phyloP scores from a whole-genome alignment of 2,329 filamentous ascomycete species.

The Fusarium hostae region DNA sequence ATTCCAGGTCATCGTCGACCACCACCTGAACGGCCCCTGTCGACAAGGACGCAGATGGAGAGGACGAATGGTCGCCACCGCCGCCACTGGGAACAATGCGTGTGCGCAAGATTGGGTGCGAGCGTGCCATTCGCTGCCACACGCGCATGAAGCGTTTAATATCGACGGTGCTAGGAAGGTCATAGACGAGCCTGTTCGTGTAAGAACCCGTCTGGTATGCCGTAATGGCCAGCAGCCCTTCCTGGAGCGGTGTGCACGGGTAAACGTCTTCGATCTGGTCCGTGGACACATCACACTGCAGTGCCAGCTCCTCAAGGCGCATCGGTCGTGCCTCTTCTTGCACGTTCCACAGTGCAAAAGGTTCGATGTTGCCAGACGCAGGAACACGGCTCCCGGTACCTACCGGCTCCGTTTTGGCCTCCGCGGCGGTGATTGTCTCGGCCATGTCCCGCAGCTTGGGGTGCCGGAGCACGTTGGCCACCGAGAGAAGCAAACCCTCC shows the following conservation, averaged over 20 bases:
- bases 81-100: conserved; percentile 6
- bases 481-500: conserved; percentile 8
- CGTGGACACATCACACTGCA: conserved; percentile 10
- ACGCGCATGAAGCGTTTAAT: conserved; percentile 12
- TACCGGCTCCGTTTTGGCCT: conserved; percentile 3
- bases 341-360: conserved; percentile 8
- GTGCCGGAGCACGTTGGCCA: conserved; percentile 9
- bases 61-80: conserved; percentile 6
- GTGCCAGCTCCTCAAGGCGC: conserved; percentile 6
- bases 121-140: conserved; percentile 11
- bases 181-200: conserved; percentile 9
- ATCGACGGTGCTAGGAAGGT: conserved; percentile 6
- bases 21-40: conserved; percentile 8
- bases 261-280: conserved; percentile 9
- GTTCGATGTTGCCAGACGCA: conserved; percentile 7
- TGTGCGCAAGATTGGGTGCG: conserved; percentile 10
- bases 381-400: conserved; percentile 1
- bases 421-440: conserved; percentile 5
- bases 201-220: conserved; percentile 11
- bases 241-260: conserved; percentile 7
- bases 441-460: conserved; percentile 8
- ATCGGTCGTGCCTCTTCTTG: conserved; percentile 3
- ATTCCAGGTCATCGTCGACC: conserved; percentile 8
- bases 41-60: conserved; percentile 5
- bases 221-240: conserved; percentile 8